Conservation (phyloP, 371 early-diverging fungal genomes). For the Actinomortierella wolfii region DNA sequence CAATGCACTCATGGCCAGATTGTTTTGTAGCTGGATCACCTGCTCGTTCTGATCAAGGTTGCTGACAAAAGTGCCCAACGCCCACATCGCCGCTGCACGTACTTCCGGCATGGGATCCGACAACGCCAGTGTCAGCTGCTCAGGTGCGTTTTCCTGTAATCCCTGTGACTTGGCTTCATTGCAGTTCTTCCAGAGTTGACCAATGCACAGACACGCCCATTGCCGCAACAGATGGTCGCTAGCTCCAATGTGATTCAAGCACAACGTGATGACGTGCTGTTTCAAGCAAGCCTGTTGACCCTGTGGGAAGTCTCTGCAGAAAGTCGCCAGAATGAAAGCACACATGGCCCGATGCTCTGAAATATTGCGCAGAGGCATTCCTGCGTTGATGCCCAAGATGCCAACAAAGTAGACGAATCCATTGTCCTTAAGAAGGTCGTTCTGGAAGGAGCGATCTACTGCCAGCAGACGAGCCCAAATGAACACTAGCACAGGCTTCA, state of each 20-base stretch:
- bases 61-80: conserved; percentile 80
- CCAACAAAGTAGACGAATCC: conserved; percentile 93
- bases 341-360: conserved; percentile 93
- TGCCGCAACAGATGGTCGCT: conserved; percentile 87
- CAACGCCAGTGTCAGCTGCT: conserved; percentile 63
- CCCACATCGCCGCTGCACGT: conserved; percentile 83
- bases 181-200: conserved; percentile 84
- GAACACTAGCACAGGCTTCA: conserved; percentile 92
- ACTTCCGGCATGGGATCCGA: conserved; percentile 83
- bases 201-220: conserved; percentile 88
- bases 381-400: conserved; percentile 77
- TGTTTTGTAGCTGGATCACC: conserved; percentile 71
- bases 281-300: conserved; percentile 89
- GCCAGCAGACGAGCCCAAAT: conserved; percentile 97
- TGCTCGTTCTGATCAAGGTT: conserved; percentile 74
- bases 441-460: conserved; percentile 88
- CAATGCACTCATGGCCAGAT: conserved; percentile 67
- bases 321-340: conserved; percentile 88
- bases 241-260: conserved; percentile 74
- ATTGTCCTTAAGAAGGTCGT: conserved; percentile 90
- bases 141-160: conserved; percentile 72
- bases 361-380: conserved; percentile 73
- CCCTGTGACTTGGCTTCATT: conserved; percentile 77
- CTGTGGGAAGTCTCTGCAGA: conserved; percentile 79
- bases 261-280: conserved; percentile 67